phyloP scores from a whole-genome alignment of 1,139 yeast species.

The Saccharomycopsis phalli region DNA sequence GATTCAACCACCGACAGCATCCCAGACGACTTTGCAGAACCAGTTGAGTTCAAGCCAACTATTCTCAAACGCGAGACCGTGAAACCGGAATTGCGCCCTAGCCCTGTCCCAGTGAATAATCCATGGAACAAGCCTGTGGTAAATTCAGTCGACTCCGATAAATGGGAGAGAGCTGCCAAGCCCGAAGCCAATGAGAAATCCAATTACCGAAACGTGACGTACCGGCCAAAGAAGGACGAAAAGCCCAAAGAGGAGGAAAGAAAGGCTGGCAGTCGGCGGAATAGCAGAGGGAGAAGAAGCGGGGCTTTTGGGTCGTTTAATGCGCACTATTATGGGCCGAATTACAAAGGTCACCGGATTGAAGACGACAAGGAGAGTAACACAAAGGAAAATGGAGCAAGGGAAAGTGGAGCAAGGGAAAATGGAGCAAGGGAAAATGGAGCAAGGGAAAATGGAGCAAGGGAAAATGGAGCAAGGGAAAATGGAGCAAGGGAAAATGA shows the following conservation, averaged over 20 bases:
- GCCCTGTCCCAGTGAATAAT: background rate
- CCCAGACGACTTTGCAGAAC: background rate
- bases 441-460: background rate
- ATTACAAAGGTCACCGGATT: background rate
- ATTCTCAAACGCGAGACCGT: conserved; percentile 9
- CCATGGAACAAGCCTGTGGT: conserved; percentile 4
- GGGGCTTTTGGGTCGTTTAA: background rate
- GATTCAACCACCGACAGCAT: background rate
- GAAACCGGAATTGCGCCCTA: background rate
- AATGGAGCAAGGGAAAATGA: background rate
- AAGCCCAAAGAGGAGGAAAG: conserved; percentile 16
- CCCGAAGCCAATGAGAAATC: background rate
- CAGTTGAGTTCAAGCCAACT: conserved; percentile 9
- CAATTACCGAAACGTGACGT: background rate
- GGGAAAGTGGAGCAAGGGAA: background rate
- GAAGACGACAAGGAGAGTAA: background rate
- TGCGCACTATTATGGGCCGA: conserved; percentile 3
- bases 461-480: conserved; percentile 7
- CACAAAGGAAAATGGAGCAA: too few species aligned
- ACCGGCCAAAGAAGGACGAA: conserved; percentile 8
- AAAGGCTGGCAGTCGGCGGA: background rate
- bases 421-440: background rate
- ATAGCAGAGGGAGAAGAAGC: background rate
- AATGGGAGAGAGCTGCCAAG: conserved; percentile 1
- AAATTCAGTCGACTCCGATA: background rate